These are phyloP conservation scores for Paraconiothyrium brasiliense DNA, from an alignment of 2,329 filamentous ascomycete genomes.

Conservation along the genomic window DNA sequence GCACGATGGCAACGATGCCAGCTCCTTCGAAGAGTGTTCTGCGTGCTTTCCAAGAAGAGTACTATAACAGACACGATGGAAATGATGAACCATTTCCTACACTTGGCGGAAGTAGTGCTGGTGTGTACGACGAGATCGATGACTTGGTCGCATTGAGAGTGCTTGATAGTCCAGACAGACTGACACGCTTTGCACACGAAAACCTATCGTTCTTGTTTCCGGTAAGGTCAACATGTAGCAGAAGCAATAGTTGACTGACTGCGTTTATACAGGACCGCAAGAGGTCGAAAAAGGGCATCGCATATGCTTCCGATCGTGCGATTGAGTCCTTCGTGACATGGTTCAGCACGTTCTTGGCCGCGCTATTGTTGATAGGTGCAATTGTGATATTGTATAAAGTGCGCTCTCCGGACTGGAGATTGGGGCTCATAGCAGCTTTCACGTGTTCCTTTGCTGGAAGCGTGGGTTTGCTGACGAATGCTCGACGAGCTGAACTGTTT, in stretches of 20 bases:
- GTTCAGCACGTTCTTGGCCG: slow-evolving; percentile 26
- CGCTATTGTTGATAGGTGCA: slow-evolving; percentile 27
- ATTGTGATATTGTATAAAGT: slow-evolving; percentile 26
- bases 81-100: slow-evolving; percentile 18
- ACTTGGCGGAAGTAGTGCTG: slow-evolving; percentile 19
- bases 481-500: slow-evolving; percentile 28
- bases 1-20: slow-evolving; percentile 17
- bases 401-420: slow-evolving; percentile 13
- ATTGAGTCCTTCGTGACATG: slow-evolving; percentile 22
- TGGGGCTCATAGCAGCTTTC: slow-evolving; percentile 22
- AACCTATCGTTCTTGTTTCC: slow-evolving; percentile 28
- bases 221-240: slow-evolving; percentile 5
- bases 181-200: slow-evolving; percentile 37
- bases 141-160: slow-evolving; percentile 38
- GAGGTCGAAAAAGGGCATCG: slow-evolving; percentile 19
- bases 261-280: slow-evolving; percentile 19
- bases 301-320: slow-evolving; percentile 23
- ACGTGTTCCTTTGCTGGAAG: slow-evolving; percentile 29
- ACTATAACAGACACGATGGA: slow-evolving; percentile 5
- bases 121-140: slow-evolving; percentile 19
- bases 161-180: slow-evolving; percentile 30
- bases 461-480: slow-evolving; percentile 27
- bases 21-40: slow-evolving; percentile 8
- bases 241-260: background rate
- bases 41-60: slow-evolving; percentile 11